Evolutionary conservation across 768 basidiomycete species (phyloP).

Genomic region (Agaricus blazei): DNA sequence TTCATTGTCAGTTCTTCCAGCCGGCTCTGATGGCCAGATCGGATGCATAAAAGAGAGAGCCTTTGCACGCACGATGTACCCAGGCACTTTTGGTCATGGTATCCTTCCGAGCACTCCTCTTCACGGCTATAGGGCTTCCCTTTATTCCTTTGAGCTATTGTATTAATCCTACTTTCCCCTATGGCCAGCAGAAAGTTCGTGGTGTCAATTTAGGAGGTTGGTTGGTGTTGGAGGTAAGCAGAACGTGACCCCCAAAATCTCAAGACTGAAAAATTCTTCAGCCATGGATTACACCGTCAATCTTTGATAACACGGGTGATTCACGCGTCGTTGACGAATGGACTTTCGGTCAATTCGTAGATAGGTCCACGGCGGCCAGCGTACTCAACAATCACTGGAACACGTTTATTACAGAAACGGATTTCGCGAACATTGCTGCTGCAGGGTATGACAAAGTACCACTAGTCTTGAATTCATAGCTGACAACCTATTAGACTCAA

Average conservation of each 20-base stretch:
- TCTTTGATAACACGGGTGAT: conserved; percentile 66
- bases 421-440: conserved; percentile 69
- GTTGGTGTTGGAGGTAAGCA: conserved; percentile 41
- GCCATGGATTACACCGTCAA: conserved; percentile 78
- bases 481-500: conserved; percentile 50
- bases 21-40: not conserved
- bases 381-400: conserved; percentile 68
- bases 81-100: not conserved
- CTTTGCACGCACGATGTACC: not conserved
- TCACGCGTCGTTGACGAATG: conserved; percentile 66
- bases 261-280: conserved; percentile 17
- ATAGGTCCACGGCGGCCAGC: conserved; percentile 40
- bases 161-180: conserved; percentile 45
- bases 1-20: not conserved
- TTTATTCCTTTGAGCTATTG: not conserved
- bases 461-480: conserved; percentile 1
- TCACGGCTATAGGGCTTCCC: not conserved
- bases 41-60: not conserved
- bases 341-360: conserved; percentile 67
- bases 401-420: conserved; percentile 78
- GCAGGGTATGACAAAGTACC: conserved; percentile 51
- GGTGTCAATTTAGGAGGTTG: conserved; percentile 78
- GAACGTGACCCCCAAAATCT: not conserved
- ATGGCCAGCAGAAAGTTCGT: conserved; percentile 68
- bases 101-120: not conserved